These are phyloP conservation scores for Rutstroemia sp. DNA, from an alignment of 2,329 filamentous ascomycete genomes.

Conservation along the genomic window DNA sequence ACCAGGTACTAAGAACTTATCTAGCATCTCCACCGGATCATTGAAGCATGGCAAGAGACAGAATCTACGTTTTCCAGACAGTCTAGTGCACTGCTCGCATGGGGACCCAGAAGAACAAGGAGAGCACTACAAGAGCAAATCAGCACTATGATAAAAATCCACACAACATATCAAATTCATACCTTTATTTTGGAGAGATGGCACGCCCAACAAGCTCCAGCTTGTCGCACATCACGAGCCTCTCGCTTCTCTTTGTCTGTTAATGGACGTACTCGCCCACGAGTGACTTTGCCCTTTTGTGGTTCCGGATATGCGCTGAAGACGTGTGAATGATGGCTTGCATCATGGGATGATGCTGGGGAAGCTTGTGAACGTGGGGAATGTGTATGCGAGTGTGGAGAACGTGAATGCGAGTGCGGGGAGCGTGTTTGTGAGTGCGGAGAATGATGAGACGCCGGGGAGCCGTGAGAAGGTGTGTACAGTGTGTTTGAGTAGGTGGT, in stretches of 20 bases:
- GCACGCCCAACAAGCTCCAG: constrained; percentile 29
- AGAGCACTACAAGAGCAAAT: constrained; percentile 20
- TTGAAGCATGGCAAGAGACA: constrained; percentile 28
- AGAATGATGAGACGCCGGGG: constrained; percentile 16
- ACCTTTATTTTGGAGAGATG: constrained; percentile 30
- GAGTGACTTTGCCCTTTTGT: constrained; percentile 18
- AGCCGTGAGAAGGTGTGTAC: constrained; percentile 11
- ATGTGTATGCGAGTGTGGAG: not conserved
- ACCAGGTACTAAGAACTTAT: constrained; percentile 25
- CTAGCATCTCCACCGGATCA: constrained; percentile 26
- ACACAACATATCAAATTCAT: not conserved
- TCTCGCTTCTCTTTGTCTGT: constrained; percentile 27
- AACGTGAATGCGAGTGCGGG: constrained; percentile 13
- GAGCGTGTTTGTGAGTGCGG: constrained; percentile 14
- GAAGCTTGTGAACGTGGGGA: constrained; percentile 12
- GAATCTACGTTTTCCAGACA: constrained; percentile 27
- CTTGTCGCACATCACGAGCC: constrained; percentile 26
- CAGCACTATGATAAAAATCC: not conserved
- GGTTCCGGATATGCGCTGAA: constrained; percentile 19
- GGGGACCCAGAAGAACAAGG: constrained; percentile 27
- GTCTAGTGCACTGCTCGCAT: constrained; percentile 26
- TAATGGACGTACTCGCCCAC: constrained; percentile 23
- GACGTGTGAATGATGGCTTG: constrained; percentile 20
- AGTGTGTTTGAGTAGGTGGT: constrained; percentile 15
- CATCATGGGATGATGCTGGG: constrained; percentile 12